Conservation (phyloP, 179 eudicot genomes). For the Spergularia azorica region DNA sequence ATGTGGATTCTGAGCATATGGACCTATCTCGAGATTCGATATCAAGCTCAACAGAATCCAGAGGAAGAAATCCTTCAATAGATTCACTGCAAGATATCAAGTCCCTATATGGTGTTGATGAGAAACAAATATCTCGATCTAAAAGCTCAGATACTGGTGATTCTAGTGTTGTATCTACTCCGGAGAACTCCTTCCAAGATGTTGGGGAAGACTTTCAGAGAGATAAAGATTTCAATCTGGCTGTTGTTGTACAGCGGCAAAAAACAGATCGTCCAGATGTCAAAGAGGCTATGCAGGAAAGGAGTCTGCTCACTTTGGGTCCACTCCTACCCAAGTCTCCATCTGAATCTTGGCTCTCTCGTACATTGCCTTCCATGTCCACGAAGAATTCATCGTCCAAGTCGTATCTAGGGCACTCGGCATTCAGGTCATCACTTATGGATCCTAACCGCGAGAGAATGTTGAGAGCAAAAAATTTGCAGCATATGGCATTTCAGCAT, state of each 20-base stretch:
- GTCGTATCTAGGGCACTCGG: constrained; percentile 25
- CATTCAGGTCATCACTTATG: constrained; percentile 29
- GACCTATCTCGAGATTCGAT: constrained; percentile 38
- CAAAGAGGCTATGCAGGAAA: constrained; percentile 12
- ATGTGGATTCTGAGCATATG: constrained; percentile 60
- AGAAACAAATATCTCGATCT: not conserved
- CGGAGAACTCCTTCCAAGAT: constrained; percentile 27
- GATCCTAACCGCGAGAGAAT: constrained; percentile 54
- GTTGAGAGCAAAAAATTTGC: constrained; percentile 41
- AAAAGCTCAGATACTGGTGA: constrained; percentile 23
- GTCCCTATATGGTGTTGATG: constrained; percentile 8
- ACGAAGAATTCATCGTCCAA: constrained; percentile 31
- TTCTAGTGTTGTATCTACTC: constrained; percentile 7
- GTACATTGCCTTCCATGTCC: constrained; percentile 56
- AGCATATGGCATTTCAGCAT: constrained; percentile 33
- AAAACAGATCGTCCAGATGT: constrained; percentile 31
- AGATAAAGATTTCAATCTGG: constrained; percentile 20
- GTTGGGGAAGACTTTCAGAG: constrained; percentile 17
- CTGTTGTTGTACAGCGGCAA: constrained; percentile 26
- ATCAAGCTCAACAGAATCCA: constrained; percentile 36
- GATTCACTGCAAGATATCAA: constrained; percentile 27
- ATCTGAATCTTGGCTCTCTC: constrained; percentile 86
- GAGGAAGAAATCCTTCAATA: constrained; percentile 38
- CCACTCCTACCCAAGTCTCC: constrained; percentile 71
- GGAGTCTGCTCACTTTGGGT: constrained; percentile 30